Evolutionary conservation across 495 filamentous ascomycete species (phyloP), one percentile per base, ranked within the genome.

Genomic region (Neurospora sp.): DNA sequence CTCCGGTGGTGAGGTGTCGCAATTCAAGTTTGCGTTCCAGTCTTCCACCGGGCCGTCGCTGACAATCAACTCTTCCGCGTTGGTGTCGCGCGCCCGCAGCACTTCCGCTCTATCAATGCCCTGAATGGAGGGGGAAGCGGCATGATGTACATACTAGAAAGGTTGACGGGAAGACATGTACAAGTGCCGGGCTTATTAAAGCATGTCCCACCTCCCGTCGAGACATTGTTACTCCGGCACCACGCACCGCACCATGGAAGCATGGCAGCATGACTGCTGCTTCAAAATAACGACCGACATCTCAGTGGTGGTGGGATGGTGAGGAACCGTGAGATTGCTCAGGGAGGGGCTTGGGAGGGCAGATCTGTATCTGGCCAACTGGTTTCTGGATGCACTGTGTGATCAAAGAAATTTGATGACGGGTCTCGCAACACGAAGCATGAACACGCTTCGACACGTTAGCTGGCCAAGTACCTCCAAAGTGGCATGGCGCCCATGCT

Each of bases 381-480:
- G 42, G 20, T 69, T 65, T 72, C 68, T 69, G 71, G 71, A 35
- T 41, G 59, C 71, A 72, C 71, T 69, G 71, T 72, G 71, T 72
- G 40, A 38, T 38, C 59, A 69, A 72, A 42, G 71, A 72, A 69
- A 72, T 72, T 73, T 70, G 69, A 70, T 40, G 31, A 68, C 71
- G 70, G 70, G 42, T 71, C 68, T 42, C 71, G 27, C 65, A 40
- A 61, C 68, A 69, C 53, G 14, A 65, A 65, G 53, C 53, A 65
- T 31, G 31, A 35, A 65, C 53, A 65, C 27, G 27, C 53, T 65
- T 65, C 53, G 14, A 65, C 53, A 41, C 44, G 70, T 69, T 71
- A 74, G 73, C 40, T 61, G 61, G 40, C 35, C 48, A 71, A 39
- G 73, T 74, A 71, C 53, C 70, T 41, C 6, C 40, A 69, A 6